Percentiles rank a stretch among this genome's conserved stretches.
Evolutionary conservation across 2,329 filamentous ascomycete species (phyloP).

Genomic region (Colletotrichum sp.): DNA sequence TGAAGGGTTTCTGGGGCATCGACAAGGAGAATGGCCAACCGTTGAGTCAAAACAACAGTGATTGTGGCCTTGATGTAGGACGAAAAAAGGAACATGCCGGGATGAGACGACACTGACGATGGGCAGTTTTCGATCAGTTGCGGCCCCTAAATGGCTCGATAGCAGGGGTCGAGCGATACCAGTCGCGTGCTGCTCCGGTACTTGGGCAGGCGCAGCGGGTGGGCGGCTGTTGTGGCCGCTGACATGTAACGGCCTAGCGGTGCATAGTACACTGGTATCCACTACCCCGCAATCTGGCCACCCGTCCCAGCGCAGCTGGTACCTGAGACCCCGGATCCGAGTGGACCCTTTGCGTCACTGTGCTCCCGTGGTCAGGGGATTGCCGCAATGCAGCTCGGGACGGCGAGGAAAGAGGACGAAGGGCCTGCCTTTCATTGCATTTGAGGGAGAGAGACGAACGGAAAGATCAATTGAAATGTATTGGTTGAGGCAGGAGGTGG

Average conservation of each 20-base stretch:
- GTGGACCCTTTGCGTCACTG: constrained; percentile 22
- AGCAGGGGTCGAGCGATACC: constrained; percentile 5
- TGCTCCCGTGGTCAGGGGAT: constrained; percentile 6
- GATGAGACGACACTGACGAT: constrained; percentile 12
- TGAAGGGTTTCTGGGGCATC: background rate
- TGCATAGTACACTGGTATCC: constrained; percentile 18
- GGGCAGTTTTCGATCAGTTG: constrained; percentile 17
- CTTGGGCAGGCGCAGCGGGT: background rate
- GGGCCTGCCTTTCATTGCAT: background rate
- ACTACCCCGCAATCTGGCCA: constrained; percentile 25
- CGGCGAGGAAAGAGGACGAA: background rate
- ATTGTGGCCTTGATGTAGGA: background rate
- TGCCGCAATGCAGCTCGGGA: background rate
- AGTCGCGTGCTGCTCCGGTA: constrained; percentile 12
- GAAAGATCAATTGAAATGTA: background rate
- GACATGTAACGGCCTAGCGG: constrained; percentile 16
- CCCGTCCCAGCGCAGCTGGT: constrained; percentile 12
- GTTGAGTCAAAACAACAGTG: constrained; percentile 5
- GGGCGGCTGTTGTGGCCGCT: background rate
- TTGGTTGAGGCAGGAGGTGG: background rate
- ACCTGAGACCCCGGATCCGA: constrained; percentile 24
- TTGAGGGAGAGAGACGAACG: background rate
- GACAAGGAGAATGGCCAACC: background rate
- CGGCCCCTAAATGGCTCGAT: constrained; percentile 18
- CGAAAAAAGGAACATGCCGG: background rate